Percentiles rank a stretch among this genome's conserved stretches.
phyloP scores from a whole-genome alignment of 345 rosid genomes.

The Adansonia digitata region DNA sequence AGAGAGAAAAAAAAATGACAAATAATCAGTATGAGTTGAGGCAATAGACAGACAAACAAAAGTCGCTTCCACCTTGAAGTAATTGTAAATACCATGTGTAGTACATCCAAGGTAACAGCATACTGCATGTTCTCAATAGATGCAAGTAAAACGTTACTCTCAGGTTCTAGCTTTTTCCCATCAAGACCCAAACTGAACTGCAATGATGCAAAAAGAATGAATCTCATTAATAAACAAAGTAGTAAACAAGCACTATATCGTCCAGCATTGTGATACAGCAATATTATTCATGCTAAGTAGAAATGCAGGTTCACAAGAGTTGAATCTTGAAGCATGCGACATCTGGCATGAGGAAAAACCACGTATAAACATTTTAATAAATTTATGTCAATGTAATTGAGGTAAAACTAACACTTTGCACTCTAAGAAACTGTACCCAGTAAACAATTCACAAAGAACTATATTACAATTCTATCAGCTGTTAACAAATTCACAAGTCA shows the following conservation, averaged over 20 bases:
- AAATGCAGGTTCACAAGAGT: constrained; percentile 1
- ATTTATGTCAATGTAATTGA: neutral
- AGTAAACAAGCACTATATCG: neutral
- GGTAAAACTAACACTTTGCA: neutral
- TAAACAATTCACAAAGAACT: neutral
- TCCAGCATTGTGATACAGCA: neutral
- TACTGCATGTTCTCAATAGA: constrained; percentile 99
- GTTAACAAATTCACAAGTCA: neutral
- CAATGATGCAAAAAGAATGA: constrained; percentile 8
- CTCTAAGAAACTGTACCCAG: neutral
- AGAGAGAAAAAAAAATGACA: neutral
- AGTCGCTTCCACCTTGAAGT: neutral
- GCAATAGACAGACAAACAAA: neutral
- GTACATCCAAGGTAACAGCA: constrained; percentile 93
- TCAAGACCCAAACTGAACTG: constrained; percentile 76
- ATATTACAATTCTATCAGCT: neutral
- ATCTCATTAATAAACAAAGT: neutral
- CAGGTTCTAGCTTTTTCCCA: constrained; percentile 94
- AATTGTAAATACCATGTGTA: constrained; percentile 65
- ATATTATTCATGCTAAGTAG: neutral
- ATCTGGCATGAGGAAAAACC: neutral
- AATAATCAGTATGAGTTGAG: neutral
- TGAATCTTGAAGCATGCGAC: neutral
- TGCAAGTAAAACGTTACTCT: constrained; percentile 97
- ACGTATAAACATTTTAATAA: neutral